Evolutionary conservation across 257 asterid genomes (phyloP).

Genomic region (Paraleonurus japonicus): DNA sequence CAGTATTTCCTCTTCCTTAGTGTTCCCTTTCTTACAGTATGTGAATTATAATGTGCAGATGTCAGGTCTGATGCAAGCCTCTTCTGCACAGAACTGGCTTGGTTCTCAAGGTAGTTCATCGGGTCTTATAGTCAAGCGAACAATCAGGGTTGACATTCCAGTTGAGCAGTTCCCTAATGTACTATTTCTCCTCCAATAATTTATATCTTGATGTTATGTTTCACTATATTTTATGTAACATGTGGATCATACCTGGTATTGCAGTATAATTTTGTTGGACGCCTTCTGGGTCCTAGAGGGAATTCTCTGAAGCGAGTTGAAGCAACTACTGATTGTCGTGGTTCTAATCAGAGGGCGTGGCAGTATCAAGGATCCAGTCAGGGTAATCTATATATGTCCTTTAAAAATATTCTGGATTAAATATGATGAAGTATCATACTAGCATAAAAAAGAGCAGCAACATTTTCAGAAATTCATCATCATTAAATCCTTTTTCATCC

Average conservation of each 20-base stretch:
- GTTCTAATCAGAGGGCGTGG: conserved; percentile 97
- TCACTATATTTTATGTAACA: conserved; percentile 12
- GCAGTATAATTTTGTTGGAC: conserved; percentile 98
- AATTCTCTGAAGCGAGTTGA: conserved; percentile 97
- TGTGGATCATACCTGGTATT: conserved; percentile 18
- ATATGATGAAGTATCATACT: not conserved
- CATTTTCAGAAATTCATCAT: not conserved
- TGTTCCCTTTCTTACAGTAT: conserved; percentile 33
- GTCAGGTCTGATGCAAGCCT: conserved; percentile 72
- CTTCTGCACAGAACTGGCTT: conserved; percentile 84
- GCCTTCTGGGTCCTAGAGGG: conserved; percentile 99
- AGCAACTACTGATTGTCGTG: conserved; percentile 94
- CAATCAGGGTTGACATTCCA: conserved; percentile 91
- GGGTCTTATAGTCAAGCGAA: conserved; percentile 82
- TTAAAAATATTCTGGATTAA: not conserved
- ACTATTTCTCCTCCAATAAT: conserved; percentile 27
- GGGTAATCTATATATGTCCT: conserved; percentile 46
- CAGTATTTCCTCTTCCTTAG: conserved; percentile 14
- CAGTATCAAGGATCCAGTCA: conserved; percentile 91
- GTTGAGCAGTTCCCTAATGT: conserved; percentile 92
- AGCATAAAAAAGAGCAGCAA: conserved; percentile 16
- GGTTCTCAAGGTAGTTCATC: conserved; percentile 89
- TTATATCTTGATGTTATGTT: conserved; percentile 18
- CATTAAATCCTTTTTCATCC: not conserved
- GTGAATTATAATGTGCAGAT: conserved; percentile 59